phyloP scores from a whole-genome alignment of 2,329 filamentous ascomycete species.

The Stagonosporopsis tanaceti region DNA sequence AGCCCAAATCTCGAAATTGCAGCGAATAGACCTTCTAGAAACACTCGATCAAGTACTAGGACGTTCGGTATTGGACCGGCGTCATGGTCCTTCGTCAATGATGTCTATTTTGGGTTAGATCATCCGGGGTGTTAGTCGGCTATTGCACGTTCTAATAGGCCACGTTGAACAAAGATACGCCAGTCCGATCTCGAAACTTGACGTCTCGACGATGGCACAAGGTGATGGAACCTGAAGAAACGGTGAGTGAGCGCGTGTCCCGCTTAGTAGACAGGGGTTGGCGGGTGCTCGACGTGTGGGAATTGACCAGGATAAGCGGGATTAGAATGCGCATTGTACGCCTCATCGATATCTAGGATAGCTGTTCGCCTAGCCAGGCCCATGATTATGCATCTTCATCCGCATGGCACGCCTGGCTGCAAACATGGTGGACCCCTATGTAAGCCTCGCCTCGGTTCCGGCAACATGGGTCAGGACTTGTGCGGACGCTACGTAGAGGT shows the following conservation, averaged over 20 bases:
- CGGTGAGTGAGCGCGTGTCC: conserved; percentile 22
- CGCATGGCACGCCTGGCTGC: conserved; percentile 20
- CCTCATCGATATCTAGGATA: conserved; percentile 5
- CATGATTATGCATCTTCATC: conserved; percentile 2
- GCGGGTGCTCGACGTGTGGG: conserved; percentile 27
- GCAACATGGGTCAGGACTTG: conserved; percentile 36
- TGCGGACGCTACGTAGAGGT: conserved; percentile 22
- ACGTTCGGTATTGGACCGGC: conserved; percentile 28
- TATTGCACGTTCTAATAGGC: conserved; percentile 38
- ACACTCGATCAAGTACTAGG: conserved; percentile 16
- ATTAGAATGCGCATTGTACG: conserved; percentile 13
- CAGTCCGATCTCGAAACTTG: conserved; percentile 18
- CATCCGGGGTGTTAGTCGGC: conserved; percentile 29
- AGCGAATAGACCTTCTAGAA: not conserved
- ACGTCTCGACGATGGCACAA: conserved; percentile 35
- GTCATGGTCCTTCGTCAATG: conserved; percentile 43
- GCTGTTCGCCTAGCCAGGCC: conserved; percentile 1
- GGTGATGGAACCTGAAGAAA: conserved; percentile 34
- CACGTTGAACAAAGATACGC: conserved; percentile 13
- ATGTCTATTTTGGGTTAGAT: conserved; percentile 35
- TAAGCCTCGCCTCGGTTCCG: conserved; percentile 28
- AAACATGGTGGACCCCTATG: conserved; percentile 19
- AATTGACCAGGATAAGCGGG: conserved; percentile 27
- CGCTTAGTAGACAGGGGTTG: conserved; percentile 21
- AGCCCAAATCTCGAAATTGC: not conserved